Evolutionary conservation across 176 grass and related monocot species (phyloP), one percentile per base, ranked within the genome.

Genomic region (Guadua angustifolia): DNA sequence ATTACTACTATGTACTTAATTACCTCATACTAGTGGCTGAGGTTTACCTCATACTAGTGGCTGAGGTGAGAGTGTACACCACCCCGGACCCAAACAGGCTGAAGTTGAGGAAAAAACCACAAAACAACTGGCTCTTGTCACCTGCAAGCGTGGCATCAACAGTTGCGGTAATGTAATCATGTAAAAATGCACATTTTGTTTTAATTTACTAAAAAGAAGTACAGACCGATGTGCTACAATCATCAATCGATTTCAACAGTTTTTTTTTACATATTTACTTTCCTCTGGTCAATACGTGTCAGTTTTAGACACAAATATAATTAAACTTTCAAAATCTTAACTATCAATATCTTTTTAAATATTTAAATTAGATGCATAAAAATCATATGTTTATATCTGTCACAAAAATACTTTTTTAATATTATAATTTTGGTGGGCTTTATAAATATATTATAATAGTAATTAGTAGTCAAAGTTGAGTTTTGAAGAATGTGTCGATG

Each of bases 11-110:
- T 47, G 19, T 18, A 66, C 19, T 47, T 52, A 15, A 4, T 80
- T 90, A 94, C 95, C 90, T 93, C 87, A 94, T 91, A 60, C 95
- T 94, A 2, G 9, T 89, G 18, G 88, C 88, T 26, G 92, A 26
- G 3, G 95, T 93, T 80, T 90, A 94, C 95, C 90, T 93, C 87
- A 94, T 91, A 60, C 95, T 94, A 2, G 9, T 89, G 18, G 88
- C 88, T 26, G 92, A 26, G 3, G 95, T 93, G 65, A 97, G 79
- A 13, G 82, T 93, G 61, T 98, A 93, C 17, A 94, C 90, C 43
- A 98, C 84, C 1, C 82, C 82, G 13, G 79, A 60, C 44, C 95
- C 92, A 65, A 86, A 94, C 55, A 93, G 35, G 47, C 79, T 74
- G 25, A 89, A 15, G 71, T 91, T 84, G 71, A 94, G 86, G 75